Percentiles rank a stretch among this genome's conserved stretches.
These are phyloP conservation scores for Schoenoplectus triqueter DNA, from an alignment of 202 grass and related monocot genomes.

Conservation along the genomic window DNA sequence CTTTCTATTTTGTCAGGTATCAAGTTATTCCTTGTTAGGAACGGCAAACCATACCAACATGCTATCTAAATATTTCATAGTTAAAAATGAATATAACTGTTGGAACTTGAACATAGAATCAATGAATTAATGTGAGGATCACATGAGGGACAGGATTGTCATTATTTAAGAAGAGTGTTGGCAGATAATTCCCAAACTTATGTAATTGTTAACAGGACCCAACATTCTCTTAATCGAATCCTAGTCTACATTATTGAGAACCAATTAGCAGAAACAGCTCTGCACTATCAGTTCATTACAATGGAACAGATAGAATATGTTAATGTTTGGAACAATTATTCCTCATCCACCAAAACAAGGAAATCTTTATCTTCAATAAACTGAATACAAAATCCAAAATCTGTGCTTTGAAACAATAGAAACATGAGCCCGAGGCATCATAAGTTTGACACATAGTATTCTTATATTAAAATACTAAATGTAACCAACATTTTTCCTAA, in stretches of 20 bases:
- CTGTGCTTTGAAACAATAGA: too few species aligned
- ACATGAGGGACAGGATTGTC: neutral
- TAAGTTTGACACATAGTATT: too few species aligned
- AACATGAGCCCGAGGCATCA: too few species aligned
- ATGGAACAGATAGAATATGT: too few species aligned
- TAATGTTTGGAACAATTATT: too few species aligned
- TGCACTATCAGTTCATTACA: neutral
- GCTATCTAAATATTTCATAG: neutral
- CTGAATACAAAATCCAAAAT: too few species aligned
- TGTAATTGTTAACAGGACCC: neutral
- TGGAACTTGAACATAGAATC: neutral
- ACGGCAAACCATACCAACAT: constrained; percentile 1
- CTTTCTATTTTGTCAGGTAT: neutral
- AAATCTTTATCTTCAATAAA: too few species aligned
- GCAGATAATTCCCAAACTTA: neutral
- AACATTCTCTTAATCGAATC: neutral
- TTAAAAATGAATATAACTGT: neutral
- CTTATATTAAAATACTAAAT: too few species aligned
- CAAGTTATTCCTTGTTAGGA: neutral
- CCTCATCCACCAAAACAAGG: too few species aligned
- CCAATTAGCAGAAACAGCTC: neutral
- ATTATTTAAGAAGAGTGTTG: neutral
- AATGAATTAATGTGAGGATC: neutral
- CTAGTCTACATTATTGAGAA: neutral
- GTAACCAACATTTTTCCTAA: too few species aligned